Percentiles rank a stretch among this genome's conserved stretches.
phyloP scores from a whole-genome alignment of 1,284 basidiomycete species.

The Schizopora paradoxa region DNA sequence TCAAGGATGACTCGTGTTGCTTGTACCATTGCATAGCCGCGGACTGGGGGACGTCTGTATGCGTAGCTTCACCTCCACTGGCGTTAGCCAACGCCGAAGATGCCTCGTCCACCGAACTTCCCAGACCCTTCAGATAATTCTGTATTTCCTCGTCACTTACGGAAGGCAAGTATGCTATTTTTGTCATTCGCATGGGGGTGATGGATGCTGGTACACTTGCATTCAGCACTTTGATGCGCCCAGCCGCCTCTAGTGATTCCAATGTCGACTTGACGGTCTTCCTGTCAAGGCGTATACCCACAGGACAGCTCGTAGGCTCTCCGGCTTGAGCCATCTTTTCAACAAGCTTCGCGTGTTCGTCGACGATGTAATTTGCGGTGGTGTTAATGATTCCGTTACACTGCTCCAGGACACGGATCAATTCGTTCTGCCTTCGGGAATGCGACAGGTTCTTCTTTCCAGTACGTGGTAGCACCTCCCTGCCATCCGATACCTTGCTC shows the following conservation, averaged over 20 bases:
- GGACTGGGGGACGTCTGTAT: constrained; percentile 5
- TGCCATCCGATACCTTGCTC: background rate
- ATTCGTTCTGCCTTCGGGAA: constrained; percentile 71
- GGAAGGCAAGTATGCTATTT: constrained; percentile 56
- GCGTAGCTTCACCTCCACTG: background rate
- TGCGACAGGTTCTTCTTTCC: constrained; percentile 62
- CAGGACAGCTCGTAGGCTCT: constrained; percentile 60
- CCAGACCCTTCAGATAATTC: constrained; percentile 47
- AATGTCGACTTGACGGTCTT: constrained; percentile 60
- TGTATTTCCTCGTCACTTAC: constrained; percentile 46
- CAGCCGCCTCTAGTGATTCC: constrained; percentile 52
- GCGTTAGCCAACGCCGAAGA: background rate
- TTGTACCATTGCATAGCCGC: constrained; percentile 9
- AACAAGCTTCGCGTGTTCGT: constrained; percentile 55
- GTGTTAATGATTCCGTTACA: constrained; percentile 61
- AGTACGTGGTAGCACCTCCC: background rate
- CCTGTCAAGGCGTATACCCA: constrained; percentile 66
- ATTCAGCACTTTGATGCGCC: constrained; percentile 60
- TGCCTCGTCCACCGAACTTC: constrained; percentile 17
- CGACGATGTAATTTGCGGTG: constrained; percentile 61
- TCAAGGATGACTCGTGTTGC: background rate
- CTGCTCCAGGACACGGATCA: constrained; percentile 55
- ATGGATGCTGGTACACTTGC: constrained; percentile 50
- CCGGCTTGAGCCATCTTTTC: constrained; percentile 48
- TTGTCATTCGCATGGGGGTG: constrained; percentile 48